Conservation (phyloP, 768 basidiomycete species). For the Russula compacta region DNA sequence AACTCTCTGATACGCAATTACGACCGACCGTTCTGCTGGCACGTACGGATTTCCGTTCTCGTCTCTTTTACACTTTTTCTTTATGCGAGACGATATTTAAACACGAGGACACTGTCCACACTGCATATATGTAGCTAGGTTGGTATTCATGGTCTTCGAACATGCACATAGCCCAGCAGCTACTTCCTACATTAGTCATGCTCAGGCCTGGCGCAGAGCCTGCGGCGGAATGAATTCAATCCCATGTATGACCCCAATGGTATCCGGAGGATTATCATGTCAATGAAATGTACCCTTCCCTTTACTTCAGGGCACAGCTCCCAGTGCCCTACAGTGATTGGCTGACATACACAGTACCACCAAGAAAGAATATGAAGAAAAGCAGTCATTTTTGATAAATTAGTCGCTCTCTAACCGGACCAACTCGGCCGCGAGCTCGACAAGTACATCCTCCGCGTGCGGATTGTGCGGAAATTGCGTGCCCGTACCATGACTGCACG, state of each 20-base stretch:
- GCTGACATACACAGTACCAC: too few relatives aligned
- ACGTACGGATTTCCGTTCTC: not conserved
- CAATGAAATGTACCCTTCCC: too few relatives aligned
- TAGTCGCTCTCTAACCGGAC: constrained; percentile 37
- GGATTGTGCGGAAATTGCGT: constrained; percentile 60
- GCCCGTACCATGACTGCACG: constrained; percentile 49
- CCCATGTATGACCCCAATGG: too few relatives aligned
- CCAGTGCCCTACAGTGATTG: too few relatives aligned
- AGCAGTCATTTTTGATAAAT: too few relatives aligned
- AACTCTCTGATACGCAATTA: not conserved
- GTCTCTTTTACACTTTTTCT: not conserved
- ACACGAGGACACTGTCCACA: not conserved
- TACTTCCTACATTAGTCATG: too few relatives aligned
- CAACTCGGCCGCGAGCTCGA: constrained; percentile 54
- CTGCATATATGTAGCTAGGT: not conserved
- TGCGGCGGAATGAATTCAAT: too few relatives aligned
- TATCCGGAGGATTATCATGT: too few relatives aligned
- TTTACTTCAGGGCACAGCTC: too few relatives aligned
- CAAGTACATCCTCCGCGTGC: constrained; percentile 54
- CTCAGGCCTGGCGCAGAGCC: too few relatives aligned
- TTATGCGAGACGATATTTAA: not conserved
- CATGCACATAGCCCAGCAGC: not conserved
- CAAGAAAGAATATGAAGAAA: too few relatives aligned
- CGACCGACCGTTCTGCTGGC: not conserved
- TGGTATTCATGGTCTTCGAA: not conserved